Base-by-base conservation (phyloP, 1,139 yeast genomes). In the Blastobotrys buckinghamii region DNA sequence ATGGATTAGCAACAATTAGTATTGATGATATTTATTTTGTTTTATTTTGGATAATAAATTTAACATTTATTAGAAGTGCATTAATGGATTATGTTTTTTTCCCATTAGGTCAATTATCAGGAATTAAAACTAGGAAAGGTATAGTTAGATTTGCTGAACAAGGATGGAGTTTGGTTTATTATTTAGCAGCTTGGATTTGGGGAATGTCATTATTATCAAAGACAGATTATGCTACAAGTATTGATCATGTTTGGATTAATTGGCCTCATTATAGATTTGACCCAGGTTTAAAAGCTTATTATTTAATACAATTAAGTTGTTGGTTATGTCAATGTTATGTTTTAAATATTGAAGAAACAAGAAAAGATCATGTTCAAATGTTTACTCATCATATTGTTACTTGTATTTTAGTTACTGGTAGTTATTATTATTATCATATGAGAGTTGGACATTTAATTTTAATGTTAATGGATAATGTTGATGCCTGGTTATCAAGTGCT, bases 301-400 rank as follows among this genome's bases (percentile, higher is more conserved):
- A 89, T 61, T 71, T 89, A 49, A 68, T 82, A 42, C 84, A 84
- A 58, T 73, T 84, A 34, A 82, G 86, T 8, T 80, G 78, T 57
- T 89, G 95, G 95, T 62, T 87, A 54, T 89, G 85, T 59, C 95
- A 87, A 66, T 73, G 87, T 24, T 76, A 84, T 56, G 88, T 84
- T 17, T 71, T 89, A 53, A 80, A 87, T 66, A 69, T 88, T 48
- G 97, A 89, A 67, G 81, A 79, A 53, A 78, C 74, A 55, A 78
- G 97, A 58, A 87, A 87, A 64, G 97, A 89, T 65, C 82, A 86
- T 64, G 67, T 69, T 58, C 96, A 88, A 66, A 89, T 89, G 97
- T 79, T 88, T 61, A 71, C 83, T 45, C 97, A 89, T 64, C 97
- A 89, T 67, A 80, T 89, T 48, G 82, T 89, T 49, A 89, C 97